phyloP scores from a whole-genome alignment of 176 grass and related monocot genomes.

The Paspalum notatum region DNA sequence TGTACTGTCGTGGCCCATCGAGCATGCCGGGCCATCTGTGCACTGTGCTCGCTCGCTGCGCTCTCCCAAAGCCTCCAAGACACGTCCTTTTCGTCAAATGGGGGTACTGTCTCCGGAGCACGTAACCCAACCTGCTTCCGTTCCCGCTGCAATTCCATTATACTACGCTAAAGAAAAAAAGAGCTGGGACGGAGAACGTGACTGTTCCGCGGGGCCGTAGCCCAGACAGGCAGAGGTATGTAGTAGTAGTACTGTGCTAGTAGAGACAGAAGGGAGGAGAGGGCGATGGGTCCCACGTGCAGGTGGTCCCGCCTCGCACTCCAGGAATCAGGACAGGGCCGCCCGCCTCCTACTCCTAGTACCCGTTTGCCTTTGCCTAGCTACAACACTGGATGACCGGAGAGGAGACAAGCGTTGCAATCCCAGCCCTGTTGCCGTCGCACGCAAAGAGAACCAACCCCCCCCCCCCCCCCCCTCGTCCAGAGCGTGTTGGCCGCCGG shows the following conservation, averaged over 20 bases:
- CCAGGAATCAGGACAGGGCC: slow-evolving; percentile 1
- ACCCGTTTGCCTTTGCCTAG: background rate
- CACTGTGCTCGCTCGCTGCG: too few species aligned
- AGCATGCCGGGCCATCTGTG: too few species aligned
- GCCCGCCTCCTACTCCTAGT: background rate
- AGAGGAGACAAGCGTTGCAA: slow-evolving; percentile 27
- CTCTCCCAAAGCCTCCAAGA: too few species aligned
- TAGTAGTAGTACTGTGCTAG: too few species aligned
- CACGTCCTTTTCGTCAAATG: slow-evolving; percentile 60
- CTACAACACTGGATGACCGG: too few species aligned
- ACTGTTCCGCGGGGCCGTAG: too few species aligned
- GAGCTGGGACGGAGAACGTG: too few species aligned
- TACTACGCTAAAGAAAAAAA: slow-evolving; percentile 20
- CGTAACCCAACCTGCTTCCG: background rate
- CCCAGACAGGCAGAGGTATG: too few species aligned
- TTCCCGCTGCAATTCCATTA: background rate
- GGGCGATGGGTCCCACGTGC: background rate
- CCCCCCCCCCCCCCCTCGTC: background rate
- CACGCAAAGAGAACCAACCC: background rate
- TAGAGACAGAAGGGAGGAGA: too few species aligned
- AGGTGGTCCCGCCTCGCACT: slow-evolving; percentile 41
- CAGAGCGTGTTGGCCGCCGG: background rate
- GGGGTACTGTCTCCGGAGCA: slow-evolving; percentile 17
- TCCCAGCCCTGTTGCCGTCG: background rate
- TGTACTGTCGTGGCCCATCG: background rate